These are phyloP conservation scores for Aspergillus sclerotialis DNA, from an alignment of 2,329 filamentous ascomycete genomes.

Conservation along the genomic window DNA sequence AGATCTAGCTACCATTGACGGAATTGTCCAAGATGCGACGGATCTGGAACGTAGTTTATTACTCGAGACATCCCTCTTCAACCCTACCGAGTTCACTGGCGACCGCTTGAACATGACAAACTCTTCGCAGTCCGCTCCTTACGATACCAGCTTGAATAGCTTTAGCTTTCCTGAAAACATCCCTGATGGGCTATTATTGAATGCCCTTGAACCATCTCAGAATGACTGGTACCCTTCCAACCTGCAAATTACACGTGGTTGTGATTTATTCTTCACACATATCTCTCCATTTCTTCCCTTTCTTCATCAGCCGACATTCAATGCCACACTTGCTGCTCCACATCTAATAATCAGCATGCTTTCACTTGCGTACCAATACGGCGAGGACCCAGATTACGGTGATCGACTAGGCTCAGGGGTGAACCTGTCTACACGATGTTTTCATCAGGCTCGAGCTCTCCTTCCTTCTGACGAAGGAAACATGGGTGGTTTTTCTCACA, in stretches of 20 bases:
- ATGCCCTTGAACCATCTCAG: slow-evolving; percentile 7
- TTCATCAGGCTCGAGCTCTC: no score
- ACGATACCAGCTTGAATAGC: slow-evolving; percentile 1
- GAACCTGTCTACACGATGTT: no score
- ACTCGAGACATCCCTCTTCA: slow-evolving; percentile 9
- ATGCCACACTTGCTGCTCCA: no score
- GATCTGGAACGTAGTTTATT: slow-evolving; percentile 12
- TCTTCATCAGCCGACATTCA: no score
- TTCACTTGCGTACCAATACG: no score
- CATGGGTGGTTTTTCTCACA: no score
- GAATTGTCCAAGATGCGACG: slow-evolving; percentile 11
- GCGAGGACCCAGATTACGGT: no score
- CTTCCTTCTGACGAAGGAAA: no score
- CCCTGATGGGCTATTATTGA: slow-evolving; percentile 1
- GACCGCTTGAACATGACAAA: not conserved
- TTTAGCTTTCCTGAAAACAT: slow-evolving; percentile 3
- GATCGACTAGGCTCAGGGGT: no score
- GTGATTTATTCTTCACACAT: slow-evolving; percentile 30
- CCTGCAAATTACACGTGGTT: slow-evolving; percentile 24
- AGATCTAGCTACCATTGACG: no score
- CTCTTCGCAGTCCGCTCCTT: not conserved
- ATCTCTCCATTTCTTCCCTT: no score
- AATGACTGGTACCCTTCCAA: slow-evolving; percentile 26
- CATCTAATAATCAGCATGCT: no score
- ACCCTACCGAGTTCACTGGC: slow-evolving; percentile 6